A percentile compares a stretch with the other conserved stretches of the same genome.
Evolutionary conservation across 768 basidiomycete genomes (phyloP).

Genomic region (Mycena galopus): DNA sequence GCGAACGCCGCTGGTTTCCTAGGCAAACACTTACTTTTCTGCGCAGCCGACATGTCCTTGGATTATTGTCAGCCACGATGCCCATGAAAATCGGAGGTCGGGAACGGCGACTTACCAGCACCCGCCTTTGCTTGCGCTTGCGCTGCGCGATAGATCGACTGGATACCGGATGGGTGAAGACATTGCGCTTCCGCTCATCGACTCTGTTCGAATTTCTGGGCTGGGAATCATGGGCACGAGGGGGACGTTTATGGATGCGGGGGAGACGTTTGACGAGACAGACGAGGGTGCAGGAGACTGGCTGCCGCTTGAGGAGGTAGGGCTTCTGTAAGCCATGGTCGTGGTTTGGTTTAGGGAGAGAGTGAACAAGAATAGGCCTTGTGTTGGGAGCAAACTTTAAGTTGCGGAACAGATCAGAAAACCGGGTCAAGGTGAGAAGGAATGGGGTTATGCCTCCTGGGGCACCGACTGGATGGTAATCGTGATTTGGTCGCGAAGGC

Average conservation of each 20-base stretch:
- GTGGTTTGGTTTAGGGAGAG: conserved; percentile 38
- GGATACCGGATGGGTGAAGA: conserved; percentile 63
- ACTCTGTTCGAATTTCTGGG: conserved; percentile 40
- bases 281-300: conserved; percentile 63
- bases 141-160: conserved; percentile 64
- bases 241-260: conserved; percentile 54
- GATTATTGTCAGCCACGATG: background rate
- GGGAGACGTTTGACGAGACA: conserved; percentile 59
- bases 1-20: background rate
- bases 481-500: conserved; percentile 27
- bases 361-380: conserved; percentile 36
- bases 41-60: conserved; percentile 86
- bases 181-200: conserved; percentile 46
- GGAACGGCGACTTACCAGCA: conserved; percentile 80
- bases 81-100: conserved; percentile 21
- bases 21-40: conserved; percentile 72
- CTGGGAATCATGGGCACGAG: conserved; percentile 53
- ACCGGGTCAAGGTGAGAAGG: conserved; percentile 18
- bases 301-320: conserved; percentile 64
- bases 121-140: conserved; percentile 76
- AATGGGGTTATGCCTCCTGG: conserved; percentile 18
- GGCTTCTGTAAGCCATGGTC: conserved; percentile 66
- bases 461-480: conserved; percentile 19
- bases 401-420: conserved; percentile 34
- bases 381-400: conserved; percentile 29